phyloP scores from a whole-genome alignment of 2,329 filamentous ascomycete species.

The Ophiostoma himal-ulmi region DNA sequence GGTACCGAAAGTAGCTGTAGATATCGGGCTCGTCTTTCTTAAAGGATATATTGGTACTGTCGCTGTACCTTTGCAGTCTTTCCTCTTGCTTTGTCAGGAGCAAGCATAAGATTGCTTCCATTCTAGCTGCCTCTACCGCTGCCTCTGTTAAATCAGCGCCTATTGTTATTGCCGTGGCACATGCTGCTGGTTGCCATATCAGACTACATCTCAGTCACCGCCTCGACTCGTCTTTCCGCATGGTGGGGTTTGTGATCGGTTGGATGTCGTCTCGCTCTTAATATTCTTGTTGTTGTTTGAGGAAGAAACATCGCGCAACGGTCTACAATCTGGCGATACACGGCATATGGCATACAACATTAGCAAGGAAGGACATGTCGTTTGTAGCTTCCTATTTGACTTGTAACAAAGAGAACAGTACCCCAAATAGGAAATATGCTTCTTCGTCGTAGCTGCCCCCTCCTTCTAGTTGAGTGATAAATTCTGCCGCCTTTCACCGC shows the following conservation, averaged over 20 bases:
- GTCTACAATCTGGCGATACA: not conserved
- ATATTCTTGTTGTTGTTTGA: not conserved
- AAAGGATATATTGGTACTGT: not conserved
- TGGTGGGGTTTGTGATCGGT: constrained; percentile 1
- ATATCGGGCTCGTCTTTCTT: not conserved
- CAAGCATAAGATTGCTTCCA: not conserved
- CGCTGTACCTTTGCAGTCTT: not conserved
- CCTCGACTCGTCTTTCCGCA: not conserved
- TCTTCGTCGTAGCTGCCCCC: not conserved
- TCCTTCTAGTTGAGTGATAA: not conserved
- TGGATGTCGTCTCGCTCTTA: not conserved
- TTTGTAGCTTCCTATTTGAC: constrained; percentile 14
- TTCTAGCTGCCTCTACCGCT: not conserved
- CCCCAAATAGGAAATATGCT: constrained; percentile 18
- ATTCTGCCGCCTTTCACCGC: constrained; percentile 18
- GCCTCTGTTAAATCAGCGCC: not conserved
- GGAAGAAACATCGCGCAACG: not conserved
- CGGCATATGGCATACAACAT: not conserved
- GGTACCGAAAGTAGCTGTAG: not conserved
- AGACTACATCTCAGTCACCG: constrained; percentile 9
- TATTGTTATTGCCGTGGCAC: not conserved
- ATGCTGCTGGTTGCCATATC: not conserved
- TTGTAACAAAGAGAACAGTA: constrained; percentile 1
- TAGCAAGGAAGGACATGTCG: not conserved
- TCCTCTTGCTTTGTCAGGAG: not conserved